A percentile compares a stretch with the other conserved stretches of the same genome.
Conservation (phyloP, 164 flowering plant genomes). For the Berberis thunbergii region DNA sequence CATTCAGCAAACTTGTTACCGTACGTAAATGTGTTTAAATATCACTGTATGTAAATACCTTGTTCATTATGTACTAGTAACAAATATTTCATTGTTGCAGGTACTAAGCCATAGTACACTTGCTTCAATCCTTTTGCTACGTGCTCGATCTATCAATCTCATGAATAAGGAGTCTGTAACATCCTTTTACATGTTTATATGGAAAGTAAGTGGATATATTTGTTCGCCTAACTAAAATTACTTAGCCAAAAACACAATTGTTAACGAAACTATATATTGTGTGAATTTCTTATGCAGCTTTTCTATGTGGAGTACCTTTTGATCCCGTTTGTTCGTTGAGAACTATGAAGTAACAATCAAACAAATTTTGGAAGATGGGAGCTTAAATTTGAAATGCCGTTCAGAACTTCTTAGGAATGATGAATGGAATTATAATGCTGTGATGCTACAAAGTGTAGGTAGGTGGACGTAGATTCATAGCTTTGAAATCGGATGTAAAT, state of each 20-base stretch:
- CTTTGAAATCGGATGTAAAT: too few species aligned
- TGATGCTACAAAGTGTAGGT: too few species aligned
- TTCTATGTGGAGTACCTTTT: slow-evolving; percentile 32
- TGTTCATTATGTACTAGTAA: not conserved
- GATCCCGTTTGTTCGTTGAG: slow-evolving; percentile 26
- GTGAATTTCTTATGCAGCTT: slow-evolving; percentile 16
- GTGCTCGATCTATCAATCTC: slow-evolving; percentile 35
- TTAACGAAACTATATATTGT: not conserved
- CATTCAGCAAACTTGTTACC: slow-evolving; percentile 25
- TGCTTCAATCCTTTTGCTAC: slow-evolving; percentile 29
- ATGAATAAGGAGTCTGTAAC: slow-evolving; percentile 27
- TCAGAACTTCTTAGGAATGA: too few species aligned
- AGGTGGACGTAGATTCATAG: too few species aligned
- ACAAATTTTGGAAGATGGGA: not conserved
- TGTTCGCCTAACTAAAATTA: not conserved
- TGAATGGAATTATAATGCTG: too few species aligned
- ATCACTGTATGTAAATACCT: not conserved
- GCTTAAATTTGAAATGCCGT: not conserved
- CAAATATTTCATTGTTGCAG: slow-evolving; percentile 10
- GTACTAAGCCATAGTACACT: slow-evolving; percentile 32
- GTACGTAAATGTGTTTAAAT: slow-evolving; percentile 17
- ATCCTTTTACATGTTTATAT: slow-evolving; percentile 54
- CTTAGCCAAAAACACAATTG: not conserved
- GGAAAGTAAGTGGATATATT: slow-evolving; percentile 29
- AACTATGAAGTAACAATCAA: not conserved